phyloP scores from a whole-genome alignment of 352 stramenopile genomes.

The Globisporangium spiculum region DNA sequence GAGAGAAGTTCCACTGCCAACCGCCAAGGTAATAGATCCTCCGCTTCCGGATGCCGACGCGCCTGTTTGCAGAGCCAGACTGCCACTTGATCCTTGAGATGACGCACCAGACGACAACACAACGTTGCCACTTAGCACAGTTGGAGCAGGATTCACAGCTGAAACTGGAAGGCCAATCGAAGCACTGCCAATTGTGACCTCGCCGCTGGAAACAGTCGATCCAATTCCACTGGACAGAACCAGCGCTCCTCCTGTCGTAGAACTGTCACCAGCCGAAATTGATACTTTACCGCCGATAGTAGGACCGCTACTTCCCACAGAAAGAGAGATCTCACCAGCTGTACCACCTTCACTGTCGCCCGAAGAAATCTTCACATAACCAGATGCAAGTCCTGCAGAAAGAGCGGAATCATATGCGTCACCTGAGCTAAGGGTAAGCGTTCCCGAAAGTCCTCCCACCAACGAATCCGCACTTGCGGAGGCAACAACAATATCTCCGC shows the following conservation, averaged over 20 bases:
- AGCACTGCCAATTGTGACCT: slow-evolving; percentile 23
- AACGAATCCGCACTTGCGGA: neutral
- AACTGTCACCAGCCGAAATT: slow-evolving; percentile 14
- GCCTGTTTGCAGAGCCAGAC: slow-evolving; percentile 20
- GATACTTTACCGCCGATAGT: slow-evolving; percentile 14
- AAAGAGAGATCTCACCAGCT: slow-evolving; percentile 20
- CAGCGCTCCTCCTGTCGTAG: slow-evolving; percentile 12
- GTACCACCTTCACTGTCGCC: slow-evolving; percentile 13
- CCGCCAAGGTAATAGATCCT: slow-evolving; percentile 19
- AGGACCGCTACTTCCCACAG: slow-evolving; percentile 15
- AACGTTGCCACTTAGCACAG: slow-evolving; percentile 20
- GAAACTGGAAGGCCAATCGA: slow-evolving; percentile 22
- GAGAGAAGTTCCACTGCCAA: slow-evolving; percentile 23
- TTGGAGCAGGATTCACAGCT: slow-evolving; percentile 6
- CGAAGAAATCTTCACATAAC: slow-evolving; percentile 4
- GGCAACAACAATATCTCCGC: slow-evolving; percentile 3
- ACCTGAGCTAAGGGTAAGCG: slow-evolving; percentile 6
- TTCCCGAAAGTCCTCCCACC: neutral
- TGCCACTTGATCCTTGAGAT: slow-evolving; percentile 26
- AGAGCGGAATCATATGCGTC: slow-evolving; percentile 9
- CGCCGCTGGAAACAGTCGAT: slow-evolving; percentile 21
- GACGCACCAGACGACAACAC: slow-evolving; percentile 18
- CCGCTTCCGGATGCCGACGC: slow-evolving; percentile 24
- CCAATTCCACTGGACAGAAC: slow-evolving; percentile 26
- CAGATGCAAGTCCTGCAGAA: slow-evolving; percentile 13